Evolutionary conservation across 202 grass and related monocot species (phyloP).

Genomic region (Schoenoplectus tabernaemontani): DNA sequence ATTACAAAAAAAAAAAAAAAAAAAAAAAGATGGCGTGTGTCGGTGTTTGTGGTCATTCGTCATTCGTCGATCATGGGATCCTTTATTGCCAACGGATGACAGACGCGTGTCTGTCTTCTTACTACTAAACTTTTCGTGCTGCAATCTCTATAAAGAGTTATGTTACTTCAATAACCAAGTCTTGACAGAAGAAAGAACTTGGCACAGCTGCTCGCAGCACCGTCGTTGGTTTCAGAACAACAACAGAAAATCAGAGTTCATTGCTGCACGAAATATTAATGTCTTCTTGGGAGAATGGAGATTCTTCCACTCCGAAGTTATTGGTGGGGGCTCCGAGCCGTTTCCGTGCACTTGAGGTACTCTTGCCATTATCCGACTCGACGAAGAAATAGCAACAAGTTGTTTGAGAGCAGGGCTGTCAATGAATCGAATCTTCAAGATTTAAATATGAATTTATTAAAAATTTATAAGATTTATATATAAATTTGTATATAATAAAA

Average conservation of each 20-base stretch:
- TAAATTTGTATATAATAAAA: no score
- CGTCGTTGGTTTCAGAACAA: background rate
- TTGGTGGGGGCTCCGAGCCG: background rate
- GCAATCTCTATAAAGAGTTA: background rate
- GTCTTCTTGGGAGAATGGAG: background rate
- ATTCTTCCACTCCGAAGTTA: constrained; percentile 15
- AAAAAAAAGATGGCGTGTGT: no score
- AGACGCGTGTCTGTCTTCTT: background rate
- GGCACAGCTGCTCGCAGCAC: background rate
- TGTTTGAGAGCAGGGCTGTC: no score
- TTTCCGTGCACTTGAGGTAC: background rate
- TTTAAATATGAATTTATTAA: no score
- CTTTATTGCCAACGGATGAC: background rate
- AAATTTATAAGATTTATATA: no score
- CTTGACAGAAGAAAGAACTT: no score
- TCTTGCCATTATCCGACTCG: background rate
- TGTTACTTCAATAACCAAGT: background rate
- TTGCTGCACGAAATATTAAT: background rate
- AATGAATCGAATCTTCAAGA: no score
- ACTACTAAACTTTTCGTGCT: background rate
- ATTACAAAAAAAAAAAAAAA: no score
- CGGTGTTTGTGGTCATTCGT: background rate
- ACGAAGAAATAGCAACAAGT: no score
- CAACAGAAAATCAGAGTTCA: background rate
- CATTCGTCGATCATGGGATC: constrained; percentile 9